phyloP scores from a whole-genome alignment of 2,329 filamentous ascomycete genomes.

The Xylaria digitata region DNA sequence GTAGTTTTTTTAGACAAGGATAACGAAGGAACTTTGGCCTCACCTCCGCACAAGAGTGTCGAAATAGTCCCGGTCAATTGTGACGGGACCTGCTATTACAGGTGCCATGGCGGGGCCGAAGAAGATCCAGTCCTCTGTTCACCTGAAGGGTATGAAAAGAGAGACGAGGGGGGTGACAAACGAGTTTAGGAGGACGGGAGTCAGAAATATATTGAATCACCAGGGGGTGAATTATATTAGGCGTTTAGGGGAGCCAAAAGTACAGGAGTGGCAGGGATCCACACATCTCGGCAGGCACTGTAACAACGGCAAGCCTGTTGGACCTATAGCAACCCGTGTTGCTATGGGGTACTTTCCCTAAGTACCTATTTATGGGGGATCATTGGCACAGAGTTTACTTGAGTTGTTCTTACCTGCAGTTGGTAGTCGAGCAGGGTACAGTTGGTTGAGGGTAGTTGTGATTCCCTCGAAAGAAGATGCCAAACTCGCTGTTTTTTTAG shows the following conservation, averaged over 20 bases:
- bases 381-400: background rate
- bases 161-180: conserved; percentile 4
- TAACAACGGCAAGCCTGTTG: background rate
- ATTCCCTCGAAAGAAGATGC: no score
- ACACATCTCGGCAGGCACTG: conserved; percentile 18
- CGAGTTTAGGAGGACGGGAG: conserved; percentile 18
- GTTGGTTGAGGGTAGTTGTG: background rate
- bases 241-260: conserved; percentile 19
- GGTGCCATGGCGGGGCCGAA: conserved; percentile 42
- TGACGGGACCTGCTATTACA: conserved; percentile 56
- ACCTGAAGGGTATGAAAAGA: conserved; percentile 10
- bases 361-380: conserved; percentile 6
- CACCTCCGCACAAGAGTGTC: conserved; percentile 72
- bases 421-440: background rate
- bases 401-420: conserved; percentile 19
- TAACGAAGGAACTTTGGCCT: conserved; percentile 42
- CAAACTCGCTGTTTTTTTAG: background rate
- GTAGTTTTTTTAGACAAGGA: conserved; percentile 2
- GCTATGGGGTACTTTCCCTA: conserved; percentile 11
- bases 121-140: conserved; percentile 9
- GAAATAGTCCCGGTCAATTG: conserved; percentile 70
- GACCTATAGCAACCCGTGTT: conserved; percentile 10
- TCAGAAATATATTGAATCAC: conserved; percentile 26
- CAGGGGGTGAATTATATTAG: conserved; percentile 23
- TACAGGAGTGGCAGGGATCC: conserved; percentile 15